A percentile compares a stretch with the other conserved stretches of the same genome.
Conservation (phyloP, 768 basidiomycete genomes). For the Phylloporus rhodoxanthus region DNA sequence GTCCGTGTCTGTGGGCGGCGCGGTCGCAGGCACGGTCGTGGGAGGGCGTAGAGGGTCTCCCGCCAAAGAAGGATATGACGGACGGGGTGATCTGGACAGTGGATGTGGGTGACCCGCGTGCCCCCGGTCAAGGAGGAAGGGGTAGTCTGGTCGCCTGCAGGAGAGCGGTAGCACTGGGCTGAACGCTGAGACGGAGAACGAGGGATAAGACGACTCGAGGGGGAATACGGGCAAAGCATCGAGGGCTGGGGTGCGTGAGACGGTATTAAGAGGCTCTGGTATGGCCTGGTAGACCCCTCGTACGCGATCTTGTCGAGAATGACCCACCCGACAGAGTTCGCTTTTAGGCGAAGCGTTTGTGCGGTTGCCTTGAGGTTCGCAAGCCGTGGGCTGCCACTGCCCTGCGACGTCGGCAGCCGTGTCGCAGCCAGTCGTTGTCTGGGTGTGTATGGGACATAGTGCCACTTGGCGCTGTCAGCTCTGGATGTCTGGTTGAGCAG, state of each 20-base stretch:
- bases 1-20: too few relatives aligned
- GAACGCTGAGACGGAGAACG: slow-evolving; percentile 40
- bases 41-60: slow-evolving; percentile 23
- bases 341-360: slow-evolving; percentile 61
- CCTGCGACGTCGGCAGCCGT: slow-evolving; percentile 38
- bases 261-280: slow-evolving; percentile 32
- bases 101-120: slow-evolving; percentile 13
- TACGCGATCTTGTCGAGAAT: slow-evolving; percentile 67
- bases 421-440: slow-evolving; percentile 41
- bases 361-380: slow-evolving; percentile 70
- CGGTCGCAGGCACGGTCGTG: too few relatives aligned
- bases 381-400: slow-evolving; percentile 52
- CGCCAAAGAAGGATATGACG: slow-evolving; percentile 75
- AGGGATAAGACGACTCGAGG: slow-evolving; percentile 42
- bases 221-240: slow-evolving; percentile 40
- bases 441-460: slow-evolving; percentile 77
- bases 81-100: slow-evolving; percentile 58
- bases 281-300: slow-evolving; percentile 39
- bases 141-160: slow-evolving; percentile 45
- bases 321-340: slow-evolving; percentile 63
- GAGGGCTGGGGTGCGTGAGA: slow-evolving; percentile 34
- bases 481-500: slow-evolving; percentile 41
- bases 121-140: slow-evolving; percentile 33
- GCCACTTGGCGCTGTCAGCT: slow-evolving; percentile 37
- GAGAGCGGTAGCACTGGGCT: slow-evolving; percentile 31